Conservation (phyloP, 148 eudicot genomes). For the Nepenthes mirabilis region DNA sequence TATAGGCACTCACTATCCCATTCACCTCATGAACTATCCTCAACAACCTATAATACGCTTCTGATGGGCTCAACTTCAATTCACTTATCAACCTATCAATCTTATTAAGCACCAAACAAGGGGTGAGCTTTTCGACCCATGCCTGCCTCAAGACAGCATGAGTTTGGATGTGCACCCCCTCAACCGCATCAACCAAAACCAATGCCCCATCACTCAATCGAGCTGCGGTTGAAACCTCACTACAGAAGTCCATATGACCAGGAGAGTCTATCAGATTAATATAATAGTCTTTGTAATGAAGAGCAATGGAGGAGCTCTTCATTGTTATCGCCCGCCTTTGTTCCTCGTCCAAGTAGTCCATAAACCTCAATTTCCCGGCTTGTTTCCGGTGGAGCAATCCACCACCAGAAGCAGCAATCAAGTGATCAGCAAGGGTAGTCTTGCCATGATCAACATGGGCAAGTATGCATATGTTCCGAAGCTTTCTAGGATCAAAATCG, state of each 20-base stretch:
- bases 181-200: conserved; percentile 84
- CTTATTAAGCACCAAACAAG: conserved; percentile 88
- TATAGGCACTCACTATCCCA: conserved; percentile 68
- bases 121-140: conserved; percentile 87
- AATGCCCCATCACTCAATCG: conserved; percentile 87
- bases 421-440: conserved; percentile 87
- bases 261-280: conserved; percentile 89
- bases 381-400: conserved; percentile 80
- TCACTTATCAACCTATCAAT: conserved; percentile 84
- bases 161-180: conserved; percentile 97
- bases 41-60: conserved; percentile 60
- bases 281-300: conserved; percentile 30
- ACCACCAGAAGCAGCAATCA: conserved; percentile 72
- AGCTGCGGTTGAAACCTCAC: conserved; percentile 94
- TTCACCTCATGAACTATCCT: conserved; percentile 93
- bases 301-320: conserved; percentile 81
- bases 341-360: conserved; percentile 92
- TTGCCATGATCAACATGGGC: conserved; percentile 98
- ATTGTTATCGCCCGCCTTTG: conserved; percentile 88
- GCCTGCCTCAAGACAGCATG: conserved; percentile 93
- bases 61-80: conserved; percentile 68
- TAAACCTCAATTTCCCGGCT: conserved; percentile 66
- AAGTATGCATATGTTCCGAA: conserved; percentile 81
- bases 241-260: conserved; percentile 95
- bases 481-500: conserved; percentile 26